Conservation (phyloP, 148 eudicot species). For the Silene conica region DNA sequence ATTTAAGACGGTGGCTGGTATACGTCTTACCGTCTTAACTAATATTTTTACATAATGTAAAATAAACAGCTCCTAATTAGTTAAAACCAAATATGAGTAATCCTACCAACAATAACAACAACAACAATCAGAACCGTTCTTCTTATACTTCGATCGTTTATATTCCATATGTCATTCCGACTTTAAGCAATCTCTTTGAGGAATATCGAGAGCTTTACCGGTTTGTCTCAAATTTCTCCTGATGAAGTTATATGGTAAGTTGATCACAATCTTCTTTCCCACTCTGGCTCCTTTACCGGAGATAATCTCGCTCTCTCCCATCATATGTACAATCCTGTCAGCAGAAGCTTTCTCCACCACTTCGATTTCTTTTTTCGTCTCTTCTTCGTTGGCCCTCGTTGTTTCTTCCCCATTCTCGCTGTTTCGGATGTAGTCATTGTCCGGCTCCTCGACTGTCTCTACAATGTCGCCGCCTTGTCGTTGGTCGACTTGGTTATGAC, state of each 20-base stretch:
- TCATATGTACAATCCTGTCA: conserved; percentile 49
- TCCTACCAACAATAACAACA: too few species aligned
- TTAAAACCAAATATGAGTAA: too few species aligned
- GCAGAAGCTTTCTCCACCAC: conserved; percentile 39
- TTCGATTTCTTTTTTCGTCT: conserved; percentile 28
- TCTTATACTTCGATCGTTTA: too few species aligned
- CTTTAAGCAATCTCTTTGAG: conserved; percentile 33
- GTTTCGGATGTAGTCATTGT: too few species aligned
- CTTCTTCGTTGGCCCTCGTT: conserved; percentile 9
- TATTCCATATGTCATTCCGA: conserved; percentile 38
- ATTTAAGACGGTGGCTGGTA: too few species aligned
- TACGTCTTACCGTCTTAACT: too few species aligned
- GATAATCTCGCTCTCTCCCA: conserved; percentile 53
- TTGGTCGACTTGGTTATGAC: too few species aligned
- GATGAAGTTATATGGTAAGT: conserved; percentile 31
- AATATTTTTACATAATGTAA: too few species aligned
- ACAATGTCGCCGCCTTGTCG: neutral
- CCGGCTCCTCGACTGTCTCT: neutral
- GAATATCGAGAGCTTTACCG: conserved; percentile 27
- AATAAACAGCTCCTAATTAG: too few species aligned
- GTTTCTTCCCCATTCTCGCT: neutral
- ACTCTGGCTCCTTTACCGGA: conserved; percentile 36
- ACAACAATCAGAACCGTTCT: too few species aligned
- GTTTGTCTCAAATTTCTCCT: conserved; percentile 20
- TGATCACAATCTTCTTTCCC: conserved; percentile 42